Base-by-base conservation (phyloP, 2,329 filamentous ascomycete genomes). In the Paecilomyces dactylethromorphus region DNA sequence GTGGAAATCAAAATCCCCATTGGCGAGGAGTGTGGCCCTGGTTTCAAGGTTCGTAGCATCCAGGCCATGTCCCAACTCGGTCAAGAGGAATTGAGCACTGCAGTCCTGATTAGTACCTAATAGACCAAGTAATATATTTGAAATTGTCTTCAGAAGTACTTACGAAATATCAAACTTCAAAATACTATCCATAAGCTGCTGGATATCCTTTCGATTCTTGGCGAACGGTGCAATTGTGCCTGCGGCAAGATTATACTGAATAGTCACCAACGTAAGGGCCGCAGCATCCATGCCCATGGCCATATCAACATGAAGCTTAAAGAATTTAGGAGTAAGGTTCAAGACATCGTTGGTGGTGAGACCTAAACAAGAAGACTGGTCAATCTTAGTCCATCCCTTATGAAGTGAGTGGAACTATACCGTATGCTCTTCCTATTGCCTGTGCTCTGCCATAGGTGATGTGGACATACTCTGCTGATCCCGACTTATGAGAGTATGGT, bases 281-380 rank as follows among this genome's bases (percentile, higher is more conserved):
- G 96, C 78, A 92, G 89, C 63, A 95, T 96, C 71, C 91, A 96
- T 79, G 91, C 96, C 63, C 92, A 96, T 74, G 91, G 96, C 55
- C 24, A 60, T 11, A 26, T 60, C 58, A 1, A 33, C 21, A 24
- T 60, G 58, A 2, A 55, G 26, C 33, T 60, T 50, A 56, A 56
- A 60, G 11, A 60, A 60, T 21, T 60, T 60, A 12, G 58, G 58
- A n/a, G 56, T 49, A 35, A 60, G 56, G 5, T 39, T 32, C 39
- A 58, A 24, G n/a, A 60, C 53, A 54, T 60, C 58, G 26, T 60
- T 32, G 10, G 31, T 24, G 10, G 56, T 60, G 33, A 60, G 39
- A 12, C 53, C 58, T 60, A 26, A 24, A 15, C 24, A 26, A 12
- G 45, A 8, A 5, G 3, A 18, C 18, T 18, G 18, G 13, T n/a